phyloP scores from a whole-genome alignment of 1,139 yeast genomes.

The Saccharomyces pastorianus region DNA sequence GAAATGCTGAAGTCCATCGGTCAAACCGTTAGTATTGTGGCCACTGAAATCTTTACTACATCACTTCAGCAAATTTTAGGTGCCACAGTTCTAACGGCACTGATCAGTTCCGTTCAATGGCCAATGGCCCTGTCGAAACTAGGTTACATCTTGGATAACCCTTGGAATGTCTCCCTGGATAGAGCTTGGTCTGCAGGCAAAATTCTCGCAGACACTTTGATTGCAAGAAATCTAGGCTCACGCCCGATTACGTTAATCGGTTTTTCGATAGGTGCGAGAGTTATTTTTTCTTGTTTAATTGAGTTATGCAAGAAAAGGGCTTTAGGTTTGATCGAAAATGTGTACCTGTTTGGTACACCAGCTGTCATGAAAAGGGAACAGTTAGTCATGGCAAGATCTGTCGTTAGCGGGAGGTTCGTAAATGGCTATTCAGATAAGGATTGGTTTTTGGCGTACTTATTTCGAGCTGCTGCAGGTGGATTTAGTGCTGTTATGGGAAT shows the following conservation, averaged over 20 bases:
- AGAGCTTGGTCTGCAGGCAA: constrained; percentile 97
- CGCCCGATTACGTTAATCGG: constrained; percentile 91
- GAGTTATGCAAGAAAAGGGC: constrained; percentile 85
- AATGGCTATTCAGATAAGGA: constrained; percentile 89
- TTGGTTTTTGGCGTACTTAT: constrained; percentile 93
- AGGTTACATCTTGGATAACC: constrained; percentile 86
- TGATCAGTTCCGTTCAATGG: constrained; percentile 91
- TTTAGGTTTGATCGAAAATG: constrained; percentile 83
- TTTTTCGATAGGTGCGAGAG: constrained; percentile 87
- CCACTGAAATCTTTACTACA: constrained; percentile 86
- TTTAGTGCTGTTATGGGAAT: constrained; percentile 84
- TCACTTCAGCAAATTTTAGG: constrained; percentile 94
- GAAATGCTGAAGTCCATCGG: constrained; percentile 95
- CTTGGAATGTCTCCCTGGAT: constrained; percentile 95
- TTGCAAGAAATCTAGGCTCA: constrained; percentile 81
- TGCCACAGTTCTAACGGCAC: constrained; percentile 80
- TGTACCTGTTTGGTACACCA: constrained; percentile 83
- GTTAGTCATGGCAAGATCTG: constrained; percentile 69
- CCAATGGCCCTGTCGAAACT: constrained; percentile 89
- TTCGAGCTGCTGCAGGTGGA: constrained; percentile 95
- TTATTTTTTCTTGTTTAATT: constrained; percentile 80
- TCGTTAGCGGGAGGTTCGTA: constrained; percentile 82
- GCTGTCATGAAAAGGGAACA: constrained; percentile 73
- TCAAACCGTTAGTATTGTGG: constrained; percentile 86
- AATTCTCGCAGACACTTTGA: constrained; percentile 82